These are phyloP conservation scores for Saccharomyces kudriavzevii DNA, from an alignment of 805 yeast species.

Conservation along the genomic window DNA sequence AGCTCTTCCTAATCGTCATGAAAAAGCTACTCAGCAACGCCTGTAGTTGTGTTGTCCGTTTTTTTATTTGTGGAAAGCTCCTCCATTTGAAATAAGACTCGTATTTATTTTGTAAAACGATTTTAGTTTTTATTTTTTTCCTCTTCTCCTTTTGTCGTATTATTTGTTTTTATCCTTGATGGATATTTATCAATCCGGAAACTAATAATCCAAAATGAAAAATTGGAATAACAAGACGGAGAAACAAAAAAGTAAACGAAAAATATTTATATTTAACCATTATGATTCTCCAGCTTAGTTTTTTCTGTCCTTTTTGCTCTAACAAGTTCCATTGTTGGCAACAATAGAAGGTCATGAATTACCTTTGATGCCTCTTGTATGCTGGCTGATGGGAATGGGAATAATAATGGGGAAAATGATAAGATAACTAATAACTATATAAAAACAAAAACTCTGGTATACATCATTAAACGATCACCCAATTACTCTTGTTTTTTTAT, in stretches of 20 bases:
- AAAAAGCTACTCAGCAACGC: not conserved
- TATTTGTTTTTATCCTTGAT: not conserved
- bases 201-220: not conserved
- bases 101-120: slow-evolving; percentile 1
- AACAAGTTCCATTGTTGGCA: not conserved
- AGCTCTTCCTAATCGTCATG: slow-evolving; percentile 10
- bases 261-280: not conserved
- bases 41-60: not conserved
- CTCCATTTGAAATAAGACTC: slow-evolving; percentile 7
- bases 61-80: not conserved
- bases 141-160: not conserved
- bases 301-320: not conserved
- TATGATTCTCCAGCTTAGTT: not conserved
- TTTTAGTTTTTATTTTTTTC: not conserved
- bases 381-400: not conserved
- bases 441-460: not conserved
- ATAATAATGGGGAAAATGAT: not conserved
- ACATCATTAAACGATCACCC: not conserved
- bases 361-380: not conserved
- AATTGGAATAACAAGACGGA: not conserved
- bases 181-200: slow-evolving; percentile 2
- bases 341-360: not conserved
- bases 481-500: not conserved
- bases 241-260: not conserved
- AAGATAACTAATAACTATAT: not conserved